Percentiles rank a stretch among this genome's conserved stretches.
phyloP scores from a whole-genome alignment of 1,284 basidiomycete species.

The Puccinia polysora region DNA sequence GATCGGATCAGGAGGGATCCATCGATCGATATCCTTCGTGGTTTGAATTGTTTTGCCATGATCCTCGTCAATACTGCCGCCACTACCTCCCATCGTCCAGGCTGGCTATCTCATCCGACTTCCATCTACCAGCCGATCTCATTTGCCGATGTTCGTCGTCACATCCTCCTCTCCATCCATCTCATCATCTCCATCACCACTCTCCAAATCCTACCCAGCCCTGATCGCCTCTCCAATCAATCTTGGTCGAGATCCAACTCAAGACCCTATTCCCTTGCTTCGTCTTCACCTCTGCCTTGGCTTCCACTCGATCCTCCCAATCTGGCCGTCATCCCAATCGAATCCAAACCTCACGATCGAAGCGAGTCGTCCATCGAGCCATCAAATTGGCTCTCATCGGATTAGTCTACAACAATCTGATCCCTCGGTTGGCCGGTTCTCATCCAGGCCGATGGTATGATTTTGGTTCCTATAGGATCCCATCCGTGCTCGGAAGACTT shows the following conservation, averaged over 20 bases:
- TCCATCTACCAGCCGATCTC: slow-evolving; percentile 18
- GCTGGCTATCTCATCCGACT: slow-evolving; percentile 13
- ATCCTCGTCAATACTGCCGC: slow-evolving; percentile 36
- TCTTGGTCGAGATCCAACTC: too few species aligned
- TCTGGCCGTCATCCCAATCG: not conserved
- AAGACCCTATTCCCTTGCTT: slow-evolving; percentile 40
- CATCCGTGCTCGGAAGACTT: slow-evolving; percentile 26
- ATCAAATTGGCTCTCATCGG: slow-evolving; percentile 20
- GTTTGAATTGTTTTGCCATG: slow-evolving; percentile 24
- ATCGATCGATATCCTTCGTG: slow-evolving; percentile 31
- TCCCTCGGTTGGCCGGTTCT: slow-evolving; percentile 11
- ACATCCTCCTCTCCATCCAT: not conserved
- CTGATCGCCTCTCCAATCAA: not conserved
- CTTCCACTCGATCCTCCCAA: not conserved
- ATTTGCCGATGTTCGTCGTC: slow-evolving; percentile 35
- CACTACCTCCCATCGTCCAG: not conserved
- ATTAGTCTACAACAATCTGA: slow-evolving; percentile 28
- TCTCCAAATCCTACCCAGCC: not conserved
- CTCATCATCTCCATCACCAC: not conserved
- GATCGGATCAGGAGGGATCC: slow-evolving; percentile 9
- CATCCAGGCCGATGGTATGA: not conserved
- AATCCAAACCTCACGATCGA: not conserved
- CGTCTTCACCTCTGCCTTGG: slow-evolving; percentile 32
- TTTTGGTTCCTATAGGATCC: slow-evolving; percentile 25
- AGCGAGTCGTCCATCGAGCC: not conserved